Base-by-base conservation (phyloP, 371 early-diverging fungal genomes). In the Mucor mucedo region DNA sequence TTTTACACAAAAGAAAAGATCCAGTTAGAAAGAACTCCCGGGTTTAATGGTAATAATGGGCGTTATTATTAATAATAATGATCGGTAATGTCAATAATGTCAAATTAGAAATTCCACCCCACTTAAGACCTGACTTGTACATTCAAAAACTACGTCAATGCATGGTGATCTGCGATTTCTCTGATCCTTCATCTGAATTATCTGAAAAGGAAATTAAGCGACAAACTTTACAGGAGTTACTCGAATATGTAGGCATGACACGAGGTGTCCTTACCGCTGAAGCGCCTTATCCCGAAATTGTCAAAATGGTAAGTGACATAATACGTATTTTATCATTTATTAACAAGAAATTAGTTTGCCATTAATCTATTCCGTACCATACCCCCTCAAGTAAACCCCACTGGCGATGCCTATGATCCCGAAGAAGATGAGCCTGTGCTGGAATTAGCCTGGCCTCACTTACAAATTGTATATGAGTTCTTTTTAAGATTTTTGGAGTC, bases 351-450 rank as follows among this genome's bases (percentile, higher is more conserved):
- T 50, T 13, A 95, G 94, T 93, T 96, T 85, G 84, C 91, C 40
- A 79, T 87, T 33, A 98, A 98, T 73, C 81, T 97, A 27, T 98
- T 98, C 78, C 86, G 98, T 47, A 91, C 97, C 1, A 92, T 98
- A 38, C 97, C 98, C 4, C 97, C 98, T 9, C 96, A 94, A 77
- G 90, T 94, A 44, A 96, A 97, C 70, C 96, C 96, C 9, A 87
- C 88, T 9, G 97, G 96, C 30, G 98, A 97, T 69, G 95, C 95
- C 4, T 98, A 93, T 72, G 98, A 98, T 77, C 98, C 97, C 8
- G 98, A 98, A 76, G 98, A 98, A 74, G 98, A 98, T 74, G 98
- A 98, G 69, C 97, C 97, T 8, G 93, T 95, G 2, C 79, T 96
- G 45, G 98, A 98, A 71, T 69, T 90, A 28, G 95, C 95, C 5